Base-by-base conservation (phyloP, 805 yeast species). In the Candida sphagnicola region DNA sequence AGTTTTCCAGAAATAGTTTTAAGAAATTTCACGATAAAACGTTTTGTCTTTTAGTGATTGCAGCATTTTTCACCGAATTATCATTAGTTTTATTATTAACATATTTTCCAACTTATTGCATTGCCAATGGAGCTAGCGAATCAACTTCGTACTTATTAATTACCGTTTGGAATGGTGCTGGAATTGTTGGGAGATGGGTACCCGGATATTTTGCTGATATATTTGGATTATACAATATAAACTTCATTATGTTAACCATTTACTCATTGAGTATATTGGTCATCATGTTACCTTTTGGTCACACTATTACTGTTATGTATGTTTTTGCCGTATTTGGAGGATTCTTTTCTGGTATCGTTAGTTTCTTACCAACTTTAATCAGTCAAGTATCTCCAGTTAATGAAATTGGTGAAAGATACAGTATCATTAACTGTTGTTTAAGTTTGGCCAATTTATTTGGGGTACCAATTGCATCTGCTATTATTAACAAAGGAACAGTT, bases 351-450 rank as follows among this genome's bases (percentile, higher is more conserved):
- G 65, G 66, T 3, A 54, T 62, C 31, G 61, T 65, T 25, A 54
- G 66, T 28, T 50, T 65, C 49, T 48, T 66, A 14, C 70, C 72
- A 2, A 52, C 65, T 3, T 82, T 90, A 46, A 70, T 82, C 15
- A 77, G 85, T 0, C 77, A 75, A 34, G 76, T 84, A 21, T 74
- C 81, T 4, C 56, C 57, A 5, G 70, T 59, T 10, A 52, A 56
- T 33, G 57, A 62, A 34, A 59, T 65, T 41, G 70, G 70, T 26
- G 59, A 58, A 34, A 55, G 58, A 26, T 65, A 64, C 39, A 68
- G 70, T 1, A 42, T 62, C 17, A 50, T 64, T 35, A 57, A 61
- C 41, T 52, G 60, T 18, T 48, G 54, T 34, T 47, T 59, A 23
- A 56, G 63, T 38, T 33, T 58, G 23, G 67, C 63, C 10, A 62